Evolutionary conservation across 2,329 filamentous ascomycete species (phyloP).

Genomic region (Alternaria gaisen): DNA sequence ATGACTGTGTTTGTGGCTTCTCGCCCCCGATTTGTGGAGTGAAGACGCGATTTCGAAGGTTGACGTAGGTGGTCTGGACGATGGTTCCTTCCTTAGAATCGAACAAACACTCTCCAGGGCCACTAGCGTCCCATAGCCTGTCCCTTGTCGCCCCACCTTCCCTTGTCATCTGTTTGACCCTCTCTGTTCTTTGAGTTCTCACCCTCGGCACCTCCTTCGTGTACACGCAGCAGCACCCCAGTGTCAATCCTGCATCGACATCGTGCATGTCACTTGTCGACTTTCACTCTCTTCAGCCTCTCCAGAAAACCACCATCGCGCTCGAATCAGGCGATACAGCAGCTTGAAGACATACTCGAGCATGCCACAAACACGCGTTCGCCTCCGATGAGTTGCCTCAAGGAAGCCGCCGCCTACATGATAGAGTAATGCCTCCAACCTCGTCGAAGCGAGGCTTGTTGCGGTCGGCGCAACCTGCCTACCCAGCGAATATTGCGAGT

Average conservation of each 20-base stretch:
- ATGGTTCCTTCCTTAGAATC: constrained; percentile 5
- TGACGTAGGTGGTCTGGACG: constrained; percentile 16
- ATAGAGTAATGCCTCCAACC: neutral
- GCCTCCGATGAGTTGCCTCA: neutral
- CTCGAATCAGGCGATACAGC: neutral
- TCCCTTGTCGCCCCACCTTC: constrained; percentile 7
- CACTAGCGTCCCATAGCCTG: constrained; percentile 9
- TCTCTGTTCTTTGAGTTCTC: neutral
- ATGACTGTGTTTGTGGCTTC: constrained; percentile 15
- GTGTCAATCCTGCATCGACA: constrained; percentile 5
- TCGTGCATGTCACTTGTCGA: constrained; percentile 3
- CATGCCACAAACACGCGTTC: neutral
- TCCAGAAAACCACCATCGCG: neutral
- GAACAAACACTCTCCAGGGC: neutral
- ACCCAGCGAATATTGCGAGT: neutral
- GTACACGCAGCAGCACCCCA: neutral
- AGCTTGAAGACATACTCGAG: neutral
- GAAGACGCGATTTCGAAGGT: constrained; percentile 3
- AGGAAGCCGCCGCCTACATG: neutral
- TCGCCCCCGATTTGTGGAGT: constrained; percentile 8
- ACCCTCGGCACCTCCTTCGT: neutral
- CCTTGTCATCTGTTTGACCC: neutral
- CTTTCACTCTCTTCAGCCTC: neutral
- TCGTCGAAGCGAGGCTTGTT: neutral
- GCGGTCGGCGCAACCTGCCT: neutral